Evolutionary conservation across 2,329 filamentous ascomycete species (phyloP).

Genomic region (Xylaria polymorpha): DNA sequence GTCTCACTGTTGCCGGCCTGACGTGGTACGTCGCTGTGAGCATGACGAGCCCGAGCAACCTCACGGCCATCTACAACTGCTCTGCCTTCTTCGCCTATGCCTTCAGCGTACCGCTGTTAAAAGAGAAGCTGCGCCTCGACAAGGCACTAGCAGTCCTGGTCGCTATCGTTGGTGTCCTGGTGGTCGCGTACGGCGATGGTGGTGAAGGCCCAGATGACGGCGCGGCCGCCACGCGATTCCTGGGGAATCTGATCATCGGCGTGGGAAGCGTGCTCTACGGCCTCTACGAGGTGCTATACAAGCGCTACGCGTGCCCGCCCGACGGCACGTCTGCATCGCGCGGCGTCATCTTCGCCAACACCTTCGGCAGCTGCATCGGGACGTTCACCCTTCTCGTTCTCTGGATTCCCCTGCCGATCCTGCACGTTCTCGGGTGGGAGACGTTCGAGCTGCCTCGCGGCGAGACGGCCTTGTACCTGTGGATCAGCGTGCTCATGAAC

Average conservation of each 20-base stretch:
- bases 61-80: slow-evolving; percentile 99
- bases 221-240: slow-evolving; percentile 71
- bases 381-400: slow-evolving; percentile 85
- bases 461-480: slow-evolving; percentile 81
- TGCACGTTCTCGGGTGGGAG: slow-evolving; percentile 84
- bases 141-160: slow-evolving; percentile 89
- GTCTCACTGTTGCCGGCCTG: slow-evolving; percentile 88
- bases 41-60: slow-evolving; percentile 89
- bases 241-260: slow-evolving; percentile 93
- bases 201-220: slow-evolving; percentile 55
- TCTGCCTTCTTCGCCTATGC: slow-evolving; percentile 98
- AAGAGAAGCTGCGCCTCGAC: slow-evolving; percentile 83
- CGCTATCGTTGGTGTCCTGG: slow-evolving; percentile 87
- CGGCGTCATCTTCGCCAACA: slow-evolving; percentile 96
- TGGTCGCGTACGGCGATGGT: slow-evolving; percentile 93
- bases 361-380: slow-evolving; percentile 89
- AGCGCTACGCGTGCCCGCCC: slow-evolving; percentile 90
- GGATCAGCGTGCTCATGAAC: slow-evolving; percentile 85
- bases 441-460: slow-evolving; percentile 84
- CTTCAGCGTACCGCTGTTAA: slow-evolving; percentile 90
- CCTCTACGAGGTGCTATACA: slow-evolving; percentile 97
- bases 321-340: slow-evolving; percentile 85
- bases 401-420: slow-evolving; percentile 89
- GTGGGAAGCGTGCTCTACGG: slow-evolving; percentile 92
- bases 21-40: slow-evolving; percentile 97